Conservation (phyloP, 1,139 yeast genomes). For the Geotrichum australiense region DNA sequence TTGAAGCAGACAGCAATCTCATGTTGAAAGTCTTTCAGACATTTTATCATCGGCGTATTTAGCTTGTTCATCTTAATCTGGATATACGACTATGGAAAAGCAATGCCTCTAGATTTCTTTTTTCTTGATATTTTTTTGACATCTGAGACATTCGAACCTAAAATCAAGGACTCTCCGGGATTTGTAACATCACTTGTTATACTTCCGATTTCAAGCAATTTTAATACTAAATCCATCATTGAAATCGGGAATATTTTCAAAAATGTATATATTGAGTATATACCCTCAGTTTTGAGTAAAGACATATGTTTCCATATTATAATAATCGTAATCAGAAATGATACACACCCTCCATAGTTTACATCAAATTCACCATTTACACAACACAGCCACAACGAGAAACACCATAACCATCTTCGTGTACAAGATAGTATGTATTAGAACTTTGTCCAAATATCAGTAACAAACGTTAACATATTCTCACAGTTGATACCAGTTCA, state of each 20-base stretch:
- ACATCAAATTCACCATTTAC: too few relatives aligned
- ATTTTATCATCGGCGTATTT: neutral
- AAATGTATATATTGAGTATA: neutral
- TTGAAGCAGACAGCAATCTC: too few relatives aligned
- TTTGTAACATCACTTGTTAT: neutral
- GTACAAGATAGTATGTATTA: too few relatives aligned
- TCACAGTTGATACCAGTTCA: neutral
- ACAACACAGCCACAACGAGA: too few relatives aligned
- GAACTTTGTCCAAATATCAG: neutral
- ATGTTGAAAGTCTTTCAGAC: neutral
- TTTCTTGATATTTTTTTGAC: neutral
- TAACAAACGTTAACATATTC: neutral
- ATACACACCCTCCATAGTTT: too few relatives aligned
- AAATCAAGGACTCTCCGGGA: too few relatives aligned
- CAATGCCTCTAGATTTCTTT: neutral
- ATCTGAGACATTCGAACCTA: constrained; percentile 3
- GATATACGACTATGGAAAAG: neutral
- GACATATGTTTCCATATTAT: too few relatives aligned
- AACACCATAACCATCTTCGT: too few relatives aligned
- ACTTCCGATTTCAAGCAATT: neutral
- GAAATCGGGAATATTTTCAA: neutral
- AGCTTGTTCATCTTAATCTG: neutral
- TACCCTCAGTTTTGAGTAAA: neutral
- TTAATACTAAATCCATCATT: neutral
- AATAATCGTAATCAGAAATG: too few relatives aligned